Percentiles rank a stretch among this genome's conserved stretches.
These are phyloP conservation scores for Physocladia obscura DNA, from an alignment of 192 early-diverging fungal species.

Conservation along the genomic window DNA sequence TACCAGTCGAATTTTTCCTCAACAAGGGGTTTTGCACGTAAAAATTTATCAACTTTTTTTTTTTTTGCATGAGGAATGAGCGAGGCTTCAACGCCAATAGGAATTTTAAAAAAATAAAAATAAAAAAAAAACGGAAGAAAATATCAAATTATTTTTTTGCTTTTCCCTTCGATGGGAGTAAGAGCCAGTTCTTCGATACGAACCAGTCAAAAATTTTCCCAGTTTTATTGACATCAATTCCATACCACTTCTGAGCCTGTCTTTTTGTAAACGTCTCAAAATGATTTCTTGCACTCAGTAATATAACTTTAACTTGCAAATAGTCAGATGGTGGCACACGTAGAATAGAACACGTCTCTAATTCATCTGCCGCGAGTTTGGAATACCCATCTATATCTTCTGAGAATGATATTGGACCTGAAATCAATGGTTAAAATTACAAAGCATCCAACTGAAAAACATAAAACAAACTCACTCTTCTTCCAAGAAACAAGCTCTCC, in stretches of 20 bases:
- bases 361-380: slow-evolving; percentile 65
- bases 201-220: slow-evolving; percentile 84
- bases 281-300: slow-evolving; percentile 64
- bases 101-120: too few relatives aligned
- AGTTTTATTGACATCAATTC: slow-evolving; percentile 92
- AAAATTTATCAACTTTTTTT: too few relatives aligned
- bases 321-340: slow-evolving; percentile 83
- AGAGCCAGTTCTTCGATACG: slow-evolving; percentile 81
- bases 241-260: slow-evolving; percentile 85
- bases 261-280: slow-evolving; percentile 76
- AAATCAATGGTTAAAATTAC: neutral
- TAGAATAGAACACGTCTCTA: slow-evolving; percentile 71
- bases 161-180: slow-evolving; percentile 14
- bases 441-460: neutral
- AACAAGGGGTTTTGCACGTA: too few relatives aligned
- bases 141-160: slow-evolving; percentile 10
- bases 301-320: slow-evolving; percentile 74
- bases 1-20: too few relatives aligned
- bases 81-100: too few relatives aligned
- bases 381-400: slow-evolving; percentile 39
- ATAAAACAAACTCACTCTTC: slow-evolving; percentile 32
- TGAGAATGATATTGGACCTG: slow-evolving; percentile 33
- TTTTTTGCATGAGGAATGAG: too few relatives aligned
- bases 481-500: slow-evolving; percentile 44
- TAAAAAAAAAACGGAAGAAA: too few relatives aligned